These are phyloP conservation scores for Novakomyces olei DNA, from an alignment of 805 yeast genomes.

Conservation along the genomic window DNA sequence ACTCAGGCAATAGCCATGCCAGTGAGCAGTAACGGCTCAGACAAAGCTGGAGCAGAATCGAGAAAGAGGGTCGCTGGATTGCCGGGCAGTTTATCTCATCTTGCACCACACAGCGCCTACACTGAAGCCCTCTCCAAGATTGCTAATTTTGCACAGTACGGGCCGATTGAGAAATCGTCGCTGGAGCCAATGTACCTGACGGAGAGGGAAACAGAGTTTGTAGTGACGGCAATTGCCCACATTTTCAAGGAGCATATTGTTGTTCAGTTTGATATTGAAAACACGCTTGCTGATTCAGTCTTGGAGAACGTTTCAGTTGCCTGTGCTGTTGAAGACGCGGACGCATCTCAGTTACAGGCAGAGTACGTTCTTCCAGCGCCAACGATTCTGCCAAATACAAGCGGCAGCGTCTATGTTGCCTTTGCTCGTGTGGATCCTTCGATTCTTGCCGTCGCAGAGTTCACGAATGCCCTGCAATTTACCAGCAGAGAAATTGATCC, in stretches of 20 bases:
- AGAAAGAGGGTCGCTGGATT: conserved; percentile 5
- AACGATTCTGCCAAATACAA: conserved; percentile 43
- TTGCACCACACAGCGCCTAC: conserved; percentile 29
- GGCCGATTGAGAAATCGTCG: conserved; percentile 54
- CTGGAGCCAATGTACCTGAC: conserved; percentile 38
- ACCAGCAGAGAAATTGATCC: conserved; percentile 62
- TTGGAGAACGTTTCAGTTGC: conserved; percentile 56
- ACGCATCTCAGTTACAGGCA: conserved; percentile 53
- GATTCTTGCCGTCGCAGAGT: conserved; percentile 20
- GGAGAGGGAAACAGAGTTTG: conserved; percentile 82
- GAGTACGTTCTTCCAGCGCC: conserved; percentile 57
- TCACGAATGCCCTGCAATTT: conserved; percentile 49
- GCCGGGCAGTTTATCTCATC: conserved; percentile 15
- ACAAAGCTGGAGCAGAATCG: background rate
- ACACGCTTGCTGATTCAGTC: conserved; percentile 59
- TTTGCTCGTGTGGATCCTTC: conserved; percentile 34
- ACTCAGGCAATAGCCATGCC: conserved; percentile 7
- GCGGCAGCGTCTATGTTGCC: conserved; percentile 60
- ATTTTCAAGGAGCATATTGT: conserved; percentile 51
- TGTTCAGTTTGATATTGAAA: conserved; percentile 61
- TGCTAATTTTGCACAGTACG: conserved; percentile 53
- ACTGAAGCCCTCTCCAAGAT: conserved; percentile 46
- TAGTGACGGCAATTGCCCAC: conserved; percentile 66
- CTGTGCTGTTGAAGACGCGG: conserved; percentile 16
- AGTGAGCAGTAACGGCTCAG: conserved; percentile 11